A percentile compares a stretch with the other conserved stretches of the same genome.
Conservation (phyloP, 2,329 filamentous ascomycete species). For the Fusarium sp. region DNA sequence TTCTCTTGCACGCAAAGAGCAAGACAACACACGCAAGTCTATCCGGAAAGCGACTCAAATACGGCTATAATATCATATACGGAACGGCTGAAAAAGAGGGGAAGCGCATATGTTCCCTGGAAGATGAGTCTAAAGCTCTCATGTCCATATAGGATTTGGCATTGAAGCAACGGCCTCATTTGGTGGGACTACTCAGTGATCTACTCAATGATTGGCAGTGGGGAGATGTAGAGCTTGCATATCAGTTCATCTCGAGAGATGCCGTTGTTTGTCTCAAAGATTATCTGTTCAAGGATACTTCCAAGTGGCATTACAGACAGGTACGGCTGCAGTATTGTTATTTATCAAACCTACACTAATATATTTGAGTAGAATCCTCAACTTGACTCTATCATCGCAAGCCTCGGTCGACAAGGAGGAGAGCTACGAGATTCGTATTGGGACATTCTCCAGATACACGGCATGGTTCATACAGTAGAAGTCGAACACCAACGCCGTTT, state of each 20-base stretch:
- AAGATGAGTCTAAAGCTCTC: constrained; percentile 19
- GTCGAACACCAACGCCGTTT: constrained; percentile 17
- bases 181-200: constrained; percentile 8
- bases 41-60: constrained; percentile 22
- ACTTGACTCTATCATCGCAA: constrained; percentile 1
- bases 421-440: constrained; percentile 26
- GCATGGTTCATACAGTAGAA: constrained; percentile 5
- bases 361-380: constrained; percentile 5
- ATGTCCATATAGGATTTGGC: constrained; percentile 31
- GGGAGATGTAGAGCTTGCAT: constrained; percentile 22
- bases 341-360: neutral
- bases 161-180: constrained; percentile 7
- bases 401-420: constrained; percentile 19
- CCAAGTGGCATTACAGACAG: constrained; percentile 31
- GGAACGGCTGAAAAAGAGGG: constrained; percentile 9
- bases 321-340: neutral
- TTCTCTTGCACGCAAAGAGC: constrained; percentile 9
- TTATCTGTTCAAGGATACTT: constrained; percentile 11
- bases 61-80: constrained; percentile 28
- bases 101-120: constrained; percentile 1
- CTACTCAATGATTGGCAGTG: constrained; percentile 25
- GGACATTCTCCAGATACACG: neutral
- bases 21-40: constrained; percentile 6
- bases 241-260: neutral
- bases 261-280: constrained; percentile 4